A percentile compares a stretch with the other conserved stretches of the same genome.
Conservation (phyloP, 192 early-diverging fungal species). For the Backusella sp. region DNA sequence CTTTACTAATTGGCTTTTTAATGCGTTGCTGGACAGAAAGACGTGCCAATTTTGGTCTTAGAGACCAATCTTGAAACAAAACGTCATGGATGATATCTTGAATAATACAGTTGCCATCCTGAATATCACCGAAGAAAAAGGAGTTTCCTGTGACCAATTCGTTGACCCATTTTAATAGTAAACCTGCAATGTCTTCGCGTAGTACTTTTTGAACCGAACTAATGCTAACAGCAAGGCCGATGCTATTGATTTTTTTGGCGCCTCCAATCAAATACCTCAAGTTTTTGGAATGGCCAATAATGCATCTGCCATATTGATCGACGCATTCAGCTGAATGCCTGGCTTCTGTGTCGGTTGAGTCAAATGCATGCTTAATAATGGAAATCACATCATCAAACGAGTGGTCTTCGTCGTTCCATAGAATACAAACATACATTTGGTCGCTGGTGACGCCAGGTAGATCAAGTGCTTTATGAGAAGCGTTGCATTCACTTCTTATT, state of each 20-base stretch:
- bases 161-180: slow-evolving; percentile 81
- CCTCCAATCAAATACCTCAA: slow-evolving; percentile 62
- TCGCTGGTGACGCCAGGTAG: neutral
- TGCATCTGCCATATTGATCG: slow-evolving; percentile 80
- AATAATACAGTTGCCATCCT: slow-evolving; percentile 42
- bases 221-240: slow-evolving; percentile 77
- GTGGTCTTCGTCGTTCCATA: slow-evolving; percentile 98
- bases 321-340: slow-evolving; percentile 76
- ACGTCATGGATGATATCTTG: slow-evolving; percentile 59
- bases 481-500: neutral
- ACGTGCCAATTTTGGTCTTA: slow-evolving; percentile 24
- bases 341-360: slow-evolving; percentile 59
- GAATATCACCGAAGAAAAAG: slow-evolving; percentile 20
- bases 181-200: slow-evolving; percentile 80
- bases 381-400: slow-evolving; percentile 92
- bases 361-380: slow-evolving; percentile 64
- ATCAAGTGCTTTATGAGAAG: slow-evolving; percentile 17
- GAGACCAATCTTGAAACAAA: slow-evolving; percentile 57
- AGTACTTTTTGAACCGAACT: slow-evolving; percentile 79
- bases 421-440: slow-evolving; percentile 61
- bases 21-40: slow-evolving; percentile 16
- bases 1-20: neutral
- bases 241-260: slow-evolving; percentile 66
- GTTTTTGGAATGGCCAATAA: slow-evolving; percentile 66
- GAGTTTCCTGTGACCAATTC: slow-evolving; percentile 63